These are phyloP conservation scores for Cutaneotrichosporon arboriforme DNA, from an alignment of 1,284 basidiomycete genomes.

Conservation along the genomic window DNA sequence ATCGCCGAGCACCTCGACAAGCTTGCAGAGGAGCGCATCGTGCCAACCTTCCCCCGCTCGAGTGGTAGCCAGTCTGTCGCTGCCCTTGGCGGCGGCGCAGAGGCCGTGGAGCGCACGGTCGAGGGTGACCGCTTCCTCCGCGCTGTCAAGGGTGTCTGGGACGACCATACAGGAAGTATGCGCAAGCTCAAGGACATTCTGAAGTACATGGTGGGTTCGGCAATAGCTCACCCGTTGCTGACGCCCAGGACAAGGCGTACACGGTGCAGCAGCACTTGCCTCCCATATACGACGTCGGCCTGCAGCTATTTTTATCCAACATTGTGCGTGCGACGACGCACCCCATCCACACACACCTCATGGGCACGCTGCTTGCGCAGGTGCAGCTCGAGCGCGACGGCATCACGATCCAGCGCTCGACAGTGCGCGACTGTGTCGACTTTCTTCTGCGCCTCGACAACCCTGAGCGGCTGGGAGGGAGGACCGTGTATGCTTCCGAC, in stretches of 20 bases:
- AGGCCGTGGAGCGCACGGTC: constrained; percentile 44
- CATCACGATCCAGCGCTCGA: constrained; percentile 82
- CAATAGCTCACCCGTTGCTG: neutral
- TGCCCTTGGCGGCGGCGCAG: constrained; percentile 35
- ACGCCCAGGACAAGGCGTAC: constrained; percentile 80
- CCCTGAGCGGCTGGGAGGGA: constrained; percentile 46
- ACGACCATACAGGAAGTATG: constrained; percentile 89
- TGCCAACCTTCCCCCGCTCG: constrained; percentile 70
- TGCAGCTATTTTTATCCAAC: constrained; percentile 72
- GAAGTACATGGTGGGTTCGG: constrained; percentile 79
- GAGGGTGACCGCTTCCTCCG: constrained; percentile 82
- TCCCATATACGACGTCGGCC: constrained; percentile 74
- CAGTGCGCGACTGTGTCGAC: constrained; percentile 83
- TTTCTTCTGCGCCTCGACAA: constrained; percentile 58
- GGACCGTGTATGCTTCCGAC: constrained; percentile 74
- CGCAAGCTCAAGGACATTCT: constrained; percentile 81
- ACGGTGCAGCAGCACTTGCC: constrained; percentile 66
- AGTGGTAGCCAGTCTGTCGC: constrained; percentile 36
- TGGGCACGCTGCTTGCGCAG: constrained; percentile 75
- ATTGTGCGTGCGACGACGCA: constrained; percentile 61
- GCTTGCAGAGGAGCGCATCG: constrained; percentile 69
- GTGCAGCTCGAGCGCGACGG: constrained; percentile 90
- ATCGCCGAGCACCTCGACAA: constrained; percentile 76
- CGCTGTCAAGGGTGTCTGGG: constrained; percentile 81
- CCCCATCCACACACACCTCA: constrained; percentile 77